Evolutionary conservation across 2,329 filamentous ascomycete species (phyloP), one percentile per base, ranked within the genome.

Genomic region (Coniochaeta sp.): DNA sequence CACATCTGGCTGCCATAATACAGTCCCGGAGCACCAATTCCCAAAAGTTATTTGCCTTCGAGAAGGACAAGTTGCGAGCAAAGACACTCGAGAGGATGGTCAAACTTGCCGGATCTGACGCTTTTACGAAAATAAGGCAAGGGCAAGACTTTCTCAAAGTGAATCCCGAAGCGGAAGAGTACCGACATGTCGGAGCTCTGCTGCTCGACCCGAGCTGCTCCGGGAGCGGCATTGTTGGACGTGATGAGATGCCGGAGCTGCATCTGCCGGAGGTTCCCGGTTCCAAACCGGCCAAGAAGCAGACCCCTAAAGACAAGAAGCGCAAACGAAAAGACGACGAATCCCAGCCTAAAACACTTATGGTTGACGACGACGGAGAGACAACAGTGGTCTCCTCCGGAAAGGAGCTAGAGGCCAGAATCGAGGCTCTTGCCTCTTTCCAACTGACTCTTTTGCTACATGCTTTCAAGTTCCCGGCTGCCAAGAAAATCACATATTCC

Each of bases 191-290:
- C n/a, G 85, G 86, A 0, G 89, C 89, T 8, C 78, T 99, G 44
- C 80, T 99, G 0, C 81, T 99, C 1, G 95, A 99, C 70, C 95
- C 95, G 0, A 96, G 91, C 71, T 99, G 95, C 71, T 97, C 93
- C 1, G 95, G 95, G 0, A 97, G 91, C 70, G 95, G 95, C 1
- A 99, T 99, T 60, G 86, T 97, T 26, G 91, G 93, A 2, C 84
- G 95, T 22, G 92, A 97, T 67, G 90, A 92, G 54, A 84, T 88
- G 71, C 86, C 91, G 5, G 75, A 83, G 64, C 73, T 95, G 44
- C 80, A 87, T 63, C 77, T 96, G 31, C 80, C 79, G 1, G 70
- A 75, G 38, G 64, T 68, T 17, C 67, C 71, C 1, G 17, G 38
- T 17, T 38, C 40, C 16, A 38, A 67, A 62, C n/a, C 26, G 5